Evolutionary conservation across 495 filamentous ascomycete genomes (phyloP), one percentile per base, ranked within the genome.

Genomic region (Podospora tetraspora): DNA sequence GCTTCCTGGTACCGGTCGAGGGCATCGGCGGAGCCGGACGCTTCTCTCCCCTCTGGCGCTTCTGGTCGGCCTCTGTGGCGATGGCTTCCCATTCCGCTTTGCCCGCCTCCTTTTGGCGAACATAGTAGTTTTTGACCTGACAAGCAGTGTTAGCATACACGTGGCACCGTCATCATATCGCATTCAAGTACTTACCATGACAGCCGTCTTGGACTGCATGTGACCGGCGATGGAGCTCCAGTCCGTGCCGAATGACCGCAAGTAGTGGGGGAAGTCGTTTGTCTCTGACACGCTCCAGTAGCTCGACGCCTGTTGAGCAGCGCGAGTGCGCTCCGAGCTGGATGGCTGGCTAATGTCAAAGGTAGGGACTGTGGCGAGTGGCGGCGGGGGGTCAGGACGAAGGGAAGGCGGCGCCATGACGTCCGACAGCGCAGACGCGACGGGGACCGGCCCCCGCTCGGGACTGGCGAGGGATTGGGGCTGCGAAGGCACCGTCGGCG

Each of bases 231-330:
- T 97, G 8, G 86, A 85, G 65, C 83, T 82, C 84, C 92, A 99
- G 78, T 98, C 91, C 4, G 91, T 93, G 62, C 95, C 95, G 82
- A 92, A 98, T 66, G 94, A 87, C 60, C 82, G 86, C 58, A 98
- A 81, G 63, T 94, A 79, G 27, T 83, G 84, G 1, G 88, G 88
- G 74, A 99, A 98, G 75, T 97, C 92, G 24, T 82, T 88, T 32
- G 90, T 86, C 76, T 99, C 95, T 2, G 91, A 89, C 27, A 98
- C 95, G 70, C 94, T 97, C 95, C 95, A 99, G 78, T 99, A 99
- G 75, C 95, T 97, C 2, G 92, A 96, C 8, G 92, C 88, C 62
- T 88, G 87, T 65, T 85, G 76, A 6, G 84, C 80, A n/a, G 83
- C 82, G 56, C 85, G 77, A 65, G 74, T 80, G 43, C 80, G 83